Percentiles rank a stretch among this genome's conserved stretches.
phyloP scores from a whole-genome alignment of 116 monocot species.

The Papilionanthe hybrid region DNA sequence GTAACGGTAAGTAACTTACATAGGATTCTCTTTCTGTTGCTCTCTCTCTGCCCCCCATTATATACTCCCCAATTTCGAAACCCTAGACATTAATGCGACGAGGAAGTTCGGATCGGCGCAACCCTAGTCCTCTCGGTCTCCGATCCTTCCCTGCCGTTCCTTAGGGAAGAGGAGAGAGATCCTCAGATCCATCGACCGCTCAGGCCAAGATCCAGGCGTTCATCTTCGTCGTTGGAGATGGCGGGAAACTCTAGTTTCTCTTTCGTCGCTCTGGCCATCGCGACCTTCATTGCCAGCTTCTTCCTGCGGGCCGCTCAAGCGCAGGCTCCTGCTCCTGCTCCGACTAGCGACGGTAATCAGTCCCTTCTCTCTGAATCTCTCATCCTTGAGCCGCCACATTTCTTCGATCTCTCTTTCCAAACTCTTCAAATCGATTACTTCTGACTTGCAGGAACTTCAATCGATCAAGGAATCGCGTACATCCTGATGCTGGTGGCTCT shows the following conservation, averaged over 20 bases:
- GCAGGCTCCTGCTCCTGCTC: slow-evolving; percentile 46
- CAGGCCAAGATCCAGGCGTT: neutral
- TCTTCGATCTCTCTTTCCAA: no score
- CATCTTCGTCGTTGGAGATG: neutral
- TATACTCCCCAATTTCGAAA: neutral
- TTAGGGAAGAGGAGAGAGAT: neutral
- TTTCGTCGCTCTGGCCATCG: slow-evolving; percentile 19
- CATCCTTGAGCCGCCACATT: neutral
- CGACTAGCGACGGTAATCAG: slow-evolving; percentile 52
- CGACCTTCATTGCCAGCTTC: slow-evolving; percentile 40
- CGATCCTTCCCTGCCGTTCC: neutral
- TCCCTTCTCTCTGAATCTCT: neutral
- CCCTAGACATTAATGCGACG: neutral
- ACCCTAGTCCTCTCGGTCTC: neutral
- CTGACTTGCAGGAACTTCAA: slow-evolving; percentile 40
- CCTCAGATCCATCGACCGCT: no score
- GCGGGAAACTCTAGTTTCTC: slow-evolving; percentile 27
- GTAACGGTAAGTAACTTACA: no score
- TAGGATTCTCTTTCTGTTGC: no score
- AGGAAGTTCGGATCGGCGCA: neutral
- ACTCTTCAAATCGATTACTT: neutral
- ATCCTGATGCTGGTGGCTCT: slow-evolving; percentile 68
- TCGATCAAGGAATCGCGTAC: slow-evolving; percentile 70
- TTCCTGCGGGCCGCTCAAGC: slow-evolving; percentile 47
- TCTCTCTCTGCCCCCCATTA: no score